Evolutionary conservation across 2,329 filamentous ascomycete genomes (phyloP), one percentile per base, ranked within the genome.

Genomic region (Neonectria punicea): DNA sequence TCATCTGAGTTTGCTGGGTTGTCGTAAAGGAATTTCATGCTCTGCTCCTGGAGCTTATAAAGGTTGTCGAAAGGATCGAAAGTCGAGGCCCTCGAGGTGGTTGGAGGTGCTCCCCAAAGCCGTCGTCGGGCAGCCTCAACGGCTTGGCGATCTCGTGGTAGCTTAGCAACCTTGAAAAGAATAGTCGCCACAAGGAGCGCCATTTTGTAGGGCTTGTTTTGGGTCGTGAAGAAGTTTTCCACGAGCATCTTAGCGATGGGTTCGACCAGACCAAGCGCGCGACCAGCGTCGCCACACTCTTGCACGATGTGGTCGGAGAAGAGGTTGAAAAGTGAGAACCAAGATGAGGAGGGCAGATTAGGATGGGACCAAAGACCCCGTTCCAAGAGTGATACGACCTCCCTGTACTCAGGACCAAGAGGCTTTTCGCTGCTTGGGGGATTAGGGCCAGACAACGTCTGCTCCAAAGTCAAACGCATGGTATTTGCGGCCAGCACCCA

Each of bases 391-490:
- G 86, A 89, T 16, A 90, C 84, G 25, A 92, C 81, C 56, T 91
- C 88, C 9, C 91, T 89, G 68, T 93, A 94, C 61, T 93, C 90
- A 11, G 89, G 87, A 14, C 91, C 88, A 58, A 90, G 76, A 39
- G 87, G 81, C 63, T 83, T 78, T 9, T 84, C 81, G 25, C 67
- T 73, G 28, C 69, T 70, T 1, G 68, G 36, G 8, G 66, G 59
- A n/a, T 63, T 67, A 14, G 70, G 65, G 71, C 73, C 75, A n/a
- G 68, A 58, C 11, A 62, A 41, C 6, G 68, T 66, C 22, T 66
- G 80, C 13, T 83, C 80, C 32, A 89, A 70, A 57, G 81, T 80
- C 4, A 76, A 72, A 10, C 78, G 77, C 18, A 88, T 75, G 30
- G 82, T 80, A 44, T 84, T 79, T 16, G 87, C 83, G 11, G 84